Evolutionary conservation across 148 eudicot species (phyloP).

Genomic region (Nepenthes mirabilis): DNA sequence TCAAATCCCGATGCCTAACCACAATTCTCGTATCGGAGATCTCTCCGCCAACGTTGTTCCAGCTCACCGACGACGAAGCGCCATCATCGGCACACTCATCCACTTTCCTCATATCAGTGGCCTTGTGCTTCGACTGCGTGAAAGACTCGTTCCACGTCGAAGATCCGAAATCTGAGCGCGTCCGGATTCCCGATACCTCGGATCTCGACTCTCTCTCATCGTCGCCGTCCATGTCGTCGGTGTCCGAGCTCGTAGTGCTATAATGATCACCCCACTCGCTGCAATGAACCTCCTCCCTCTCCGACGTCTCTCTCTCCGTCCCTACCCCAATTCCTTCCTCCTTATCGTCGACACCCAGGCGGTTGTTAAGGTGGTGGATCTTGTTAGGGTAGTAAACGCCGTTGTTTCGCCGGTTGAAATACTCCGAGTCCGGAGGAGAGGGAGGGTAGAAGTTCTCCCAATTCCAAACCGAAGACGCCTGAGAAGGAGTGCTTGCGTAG

Average conservation of each 20-base stretch:
- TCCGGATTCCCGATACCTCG: constrained; percentile 28
- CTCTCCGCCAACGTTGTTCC: constrained; percentile 34
- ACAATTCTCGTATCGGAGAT: constrained; percentile 62
- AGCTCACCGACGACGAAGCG: constrained; percentile 43
- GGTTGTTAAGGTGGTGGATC: constrained; percentile 6
- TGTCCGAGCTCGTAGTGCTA: constrained; percentile 40
- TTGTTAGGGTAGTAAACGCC: constrained; percentile 2
- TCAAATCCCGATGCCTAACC: constrained; percentile 71
- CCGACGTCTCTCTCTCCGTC: constrained; percentile 22
- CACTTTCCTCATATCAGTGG: constrained; percentile 17
- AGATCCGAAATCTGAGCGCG: constrained; percentile 47
- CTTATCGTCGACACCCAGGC: constrained; percentile 23
- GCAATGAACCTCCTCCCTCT: constrained; percentile 83
- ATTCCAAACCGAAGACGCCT: constrained; percentile 85
- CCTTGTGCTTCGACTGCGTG: constrained; percentile 8
- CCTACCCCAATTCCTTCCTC: constrained; percentile 6
- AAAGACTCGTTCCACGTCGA: constrained; percentile 28
- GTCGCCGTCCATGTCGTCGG: constrained; percentile 28
- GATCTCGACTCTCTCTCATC: constrained; percentile 63
- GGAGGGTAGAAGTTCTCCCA: constrained; percentile 98
- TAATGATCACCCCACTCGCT: constrained; percentile 98
- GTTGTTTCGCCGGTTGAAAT: constrained; percentile 19
- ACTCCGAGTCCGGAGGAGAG: constrained; percentile 78
- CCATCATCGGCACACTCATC: constrained; percentile 35
- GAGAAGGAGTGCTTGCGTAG: constrained; percentile 42